phyloP scores from a whole-genome alignment of 2,329 filamentous ascomycete species.

The Biscogniauxia marginata region DNA sequence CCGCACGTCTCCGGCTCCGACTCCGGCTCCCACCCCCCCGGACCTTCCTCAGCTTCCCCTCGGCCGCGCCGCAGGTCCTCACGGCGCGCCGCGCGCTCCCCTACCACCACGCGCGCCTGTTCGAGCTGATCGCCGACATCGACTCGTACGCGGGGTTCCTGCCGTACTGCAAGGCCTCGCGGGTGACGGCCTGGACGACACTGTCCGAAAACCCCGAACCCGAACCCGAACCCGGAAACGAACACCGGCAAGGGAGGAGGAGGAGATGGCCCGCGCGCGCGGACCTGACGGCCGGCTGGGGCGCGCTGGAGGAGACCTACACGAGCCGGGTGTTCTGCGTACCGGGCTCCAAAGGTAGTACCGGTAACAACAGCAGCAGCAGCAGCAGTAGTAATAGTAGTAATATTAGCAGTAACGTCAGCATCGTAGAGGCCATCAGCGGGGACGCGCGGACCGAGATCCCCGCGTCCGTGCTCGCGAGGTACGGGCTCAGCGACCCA shows the following conservation, averaged over 20 bases:
- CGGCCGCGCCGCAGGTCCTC: slow-evolving; percentile 56
- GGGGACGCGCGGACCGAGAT: slow-evolving; percentile 52
- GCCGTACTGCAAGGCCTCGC: slow-evolving; percentile 81
- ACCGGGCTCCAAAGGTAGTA: slow-evolving; percentile 43
- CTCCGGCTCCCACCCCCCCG: slow-evolving; percentile 14
- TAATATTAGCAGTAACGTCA: slow-evolving; percentile 18
- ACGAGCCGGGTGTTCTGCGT: slow-evolving; percentile 77
- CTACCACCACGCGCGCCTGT: slow-evolving; percentile 70
- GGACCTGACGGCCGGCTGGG: slow-evolving; percentile 82
- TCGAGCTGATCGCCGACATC: slow-evolving; percentile 84
- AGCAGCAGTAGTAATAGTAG: no score
- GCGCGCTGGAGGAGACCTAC: slow-evolving; percentile 79
- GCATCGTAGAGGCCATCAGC: slow-evolving; percentile 74
- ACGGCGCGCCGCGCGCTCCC: slow-evolving; percentile 74
- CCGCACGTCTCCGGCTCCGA: no score
- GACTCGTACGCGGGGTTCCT: slow-evolving; percentile 82
- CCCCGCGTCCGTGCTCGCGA: slow-evolving; percentile 34
- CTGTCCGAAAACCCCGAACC: slow-evolving; percentile 30
- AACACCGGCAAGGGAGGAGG: no score
- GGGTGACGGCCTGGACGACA: slow-evolving; percentile 71
- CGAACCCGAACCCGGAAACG: no score
- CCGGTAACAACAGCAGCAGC: background rate
- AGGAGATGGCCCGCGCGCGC: slow-evolving; percentile 67
- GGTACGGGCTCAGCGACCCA: slow-evolving; percentile 24
- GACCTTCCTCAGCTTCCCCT: slow-evolving; percentile 33